A percentile compares a stretch with the other conserved stretches of the same genome.
Conservation (phyloP, 2,329 filamentous ascomycete species). For the Madurella mycetomatis region DNA sequence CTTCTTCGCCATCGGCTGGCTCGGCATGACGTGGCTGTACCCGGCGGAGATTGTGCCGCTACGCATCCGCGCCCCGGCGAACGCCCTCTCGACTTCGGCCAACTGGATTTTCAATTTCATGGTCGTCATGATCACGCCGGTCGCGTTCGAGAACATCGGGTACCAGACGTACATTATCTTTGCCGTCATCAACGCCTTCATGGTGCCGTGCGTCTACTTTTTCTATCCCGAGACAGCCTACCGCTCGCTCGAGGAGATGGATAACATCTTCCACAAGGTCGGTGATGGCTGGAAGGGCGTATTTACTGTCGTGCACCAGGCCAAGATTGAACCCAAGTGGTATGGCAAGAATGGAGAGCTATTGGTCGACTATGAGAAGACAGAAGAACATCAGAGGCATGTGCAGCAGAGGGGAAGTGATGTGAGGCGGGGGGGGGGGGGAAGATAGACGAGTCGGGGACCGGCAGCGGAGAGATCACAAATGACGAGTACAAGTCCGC, state of each 20-base stretch:
- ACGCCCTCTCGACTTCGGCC: conserved; percentile 55
- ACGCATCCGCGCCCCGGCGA: conserved; percentile 51
- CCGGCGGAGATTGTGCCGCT: conserved; percentile 54
- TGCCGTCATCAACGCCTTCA: conserved; percentile 59
- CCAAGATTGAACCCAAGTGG: conserved; percentile 46
- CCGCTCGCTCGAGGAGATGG: conserved; percentile 63
- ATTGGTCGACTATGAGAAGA: conserved; percentile 43
- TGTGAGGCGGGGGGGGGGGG: not conserved
- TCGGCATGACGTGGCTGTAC: conserved; percentile 55
- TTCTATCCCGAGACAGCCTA: conserved; percentile 64
- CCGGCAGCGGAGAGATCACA: not conserved
- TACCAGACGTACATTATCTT: conserved; percentile 55
- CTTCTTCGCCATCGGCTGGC: conserved; percentile 50
- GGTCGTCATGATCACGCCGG: conserved; percentile 59
- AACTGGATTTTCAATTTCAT: conserved; percentile 54
- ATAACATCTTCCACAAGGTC: conserved; percentile 57
- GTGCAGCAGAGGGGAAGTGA: not conserved
- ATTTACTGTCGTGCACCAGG: conserved; percentile 40
- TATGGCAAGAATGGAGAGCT: conserved; percentile 58
- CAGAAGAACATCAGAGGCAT: conserved; percentile 22
- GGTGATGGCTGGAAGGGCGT: conserved; percentile 36
- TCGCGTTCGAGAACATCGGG: conserved; percentile 55
- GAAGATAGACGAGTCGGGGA: not conserved
- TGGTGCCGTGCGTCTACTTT: conserved; percentile 54
- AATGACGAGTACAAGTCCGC: not conserved